phyloP scores from a whole-genome alignment of 2,329 filamentous ascomycete species.

The Colletotrichum tofieldiae region DNA sequence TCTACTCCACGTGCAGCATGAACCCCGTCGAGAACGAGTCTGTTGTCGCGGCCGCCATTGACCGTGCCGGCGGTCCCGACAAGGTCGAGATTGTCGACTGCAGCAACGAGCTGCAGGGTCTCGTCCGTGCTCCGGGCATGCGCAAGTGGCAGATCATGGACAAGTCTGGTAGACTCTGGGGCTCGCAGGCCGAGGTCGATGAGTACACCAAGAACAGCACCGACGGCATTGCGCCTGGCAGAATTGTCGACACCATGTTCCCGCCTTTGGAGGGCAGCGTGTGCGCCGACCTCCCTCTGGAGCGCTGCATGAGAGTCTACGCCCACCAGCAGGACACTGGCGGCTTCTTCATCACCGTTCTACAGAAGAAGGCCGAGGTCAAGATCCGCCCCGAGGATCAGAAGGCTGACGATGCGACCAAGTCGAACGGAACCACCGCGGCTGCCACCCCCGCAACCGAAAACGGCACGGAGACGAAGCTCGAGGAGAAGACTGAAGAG shows the following conservation, averaged over 20 bases:
- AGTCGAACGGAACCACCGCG: conserved; percentile 41
- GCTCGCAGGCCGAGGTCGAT: conserved; percentile 86
- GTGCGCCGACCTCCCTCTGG: conserved; percentile 80
- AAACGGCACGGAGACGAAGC: conserved; percentile 31
- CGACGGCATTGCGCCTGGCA: conserved; percentile 73
- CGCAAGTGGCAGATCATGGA: conserved; percentile 93
- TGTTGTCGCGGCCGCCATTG: conserved; percentile 89
- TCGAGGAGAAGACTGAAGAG: conserved; percentile 30
- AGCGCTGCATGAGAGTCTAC: conserved; percentile 94
- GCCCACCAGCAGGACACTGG: conserved; percentile 97
- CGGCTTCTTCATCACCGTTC: conserved; percentile 95
- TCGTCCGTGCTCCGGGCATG: conserved; percentile 85
- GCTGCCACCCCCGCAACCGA: conserved; percentile 41
- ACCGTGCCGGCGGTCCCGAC: conserved; percentile 85
- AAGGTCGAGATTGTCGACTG: conserved; percentile 91
- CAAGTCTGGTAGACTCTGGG: conserved; percentile 84
- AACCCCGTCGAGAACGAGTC: conserved; percentile 98
- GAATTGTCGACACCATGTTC: conserved; percentile 88
- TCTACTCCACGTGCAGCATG: conserved; percentile 99
- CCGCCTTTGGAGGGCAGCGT: conserved; percentile 69
- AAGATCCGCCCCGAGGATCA: conserved; percentile 72
- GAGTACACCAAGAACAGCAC: conserved; percentile 74
- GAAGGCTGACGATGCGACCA: conserved; percentile 68
- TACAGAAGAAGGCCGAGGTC: conserved; percentile 93
- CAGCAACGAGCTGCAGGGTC: conserved; percentile 80